These are phyloP conservation scores for Leccinum arenicola DNA, from an alignment of 768 basidiomycete genomes.

Conservation along the genomic window DNA sequence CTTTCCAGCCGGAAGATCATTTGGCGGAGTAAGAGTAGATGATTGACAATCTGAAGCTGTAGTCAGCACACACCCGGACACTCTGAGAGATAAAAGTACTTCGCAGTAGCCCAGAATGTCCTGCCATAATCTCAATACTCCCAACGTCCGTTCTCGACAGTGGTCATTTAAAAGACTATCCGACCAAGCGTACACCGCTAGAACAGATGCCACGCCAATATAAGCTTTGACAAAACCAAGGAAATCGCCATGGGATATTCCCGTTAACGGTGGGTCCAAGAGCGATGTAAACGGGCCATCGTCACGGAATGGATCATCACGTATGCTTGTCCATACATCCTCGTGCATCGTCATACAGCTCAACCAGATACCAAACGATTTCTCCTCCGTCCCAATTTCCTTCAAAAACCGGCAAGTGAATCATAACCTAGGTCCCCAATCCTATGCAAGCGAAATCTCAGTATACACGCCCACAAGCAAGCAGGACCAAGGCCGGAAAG, in stretches of 20 bases:
- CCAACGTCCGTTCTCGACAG: conserved; percentile 63
- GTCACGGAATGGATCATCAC: conserved; percentile 11
- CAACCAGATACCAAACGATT: conserved; percentile 70
- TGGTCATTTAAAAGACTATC: conserved; percentile 69
- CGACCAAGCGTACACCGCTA: conserved; percentile 77
- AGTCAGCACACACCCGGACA: conserved; percentile 20
- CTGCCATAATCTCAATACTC: conserved; percentile 44
- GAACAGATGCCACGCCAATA: conserved; percentile 62
- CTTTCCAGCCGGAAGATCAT: conserved; percentile 70
- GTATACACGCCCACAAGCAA: neutral
- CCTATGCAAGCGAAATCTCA: conserved; percentile 33
- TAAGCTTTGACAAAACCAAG: conserved; percentile 62
- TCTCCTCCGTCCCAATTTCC: conserved; percentile 62
- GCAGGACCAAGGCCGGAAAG: neutral
- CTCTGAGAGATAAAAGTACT: conserved; percentile 35
- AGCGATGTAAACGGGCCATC: conserved; percentile 39
- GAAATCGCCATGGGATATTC: conserved; percentile 53
- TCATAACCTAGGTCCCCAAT: conserved; percentile 64
- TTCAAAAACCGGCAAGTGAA: conserved; percentile 55
- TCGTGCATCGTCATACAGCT: conserved; percentile 62
- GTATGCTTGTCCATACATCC: conserved; percentile 39
- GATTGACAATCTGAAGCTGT: conserved; percentile 60
- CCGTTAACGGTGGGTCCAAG: conserved; percentile 30
- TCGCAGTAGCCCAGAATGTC: conserved; percentile 66
- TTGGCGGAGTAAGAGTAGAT: conserved; percentile 67